phyloP scores from a whole-genome alignment of 192 early-diverging fungal species.

The Rhizophagus clarus region DNA sequence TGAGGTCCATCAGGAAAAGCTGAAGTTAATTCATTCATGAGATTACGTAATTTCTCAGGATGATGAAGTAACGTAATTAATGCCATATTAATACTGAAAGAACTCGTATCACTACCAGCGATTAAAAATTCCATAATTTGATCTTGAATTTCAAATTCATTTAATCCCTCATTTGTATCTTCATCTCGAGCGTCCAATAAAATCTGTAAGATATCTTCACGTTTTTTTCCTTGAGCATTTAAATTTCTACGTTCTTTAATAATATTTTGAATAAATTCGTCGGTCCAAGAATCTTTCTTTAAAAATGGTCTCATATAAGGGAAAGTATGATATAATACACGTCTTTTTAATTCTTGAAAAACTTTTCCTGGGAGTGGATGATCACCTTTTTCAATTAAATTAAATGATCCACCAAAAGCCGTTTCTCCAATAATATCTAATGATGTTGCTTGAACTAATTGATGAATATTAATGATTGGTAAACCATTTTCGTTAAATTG shows the following conservation, averaged over 20 bases:
- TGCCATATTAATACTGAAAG: slow-evolving; percentile 38
- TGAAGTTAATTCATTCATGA: slow-evolving; percentile 36
- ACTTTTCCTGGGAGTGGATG: slow-evolving; percentile 45
- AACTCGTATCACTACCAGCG: slow-evolving; percentile 46
- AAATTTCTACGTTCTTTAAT: slow-evolving; percentile 14
- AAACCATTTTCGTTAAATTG: slow-evolving; percentile 17
- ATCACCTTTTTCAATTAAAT: slow-evolving; percentile 48
- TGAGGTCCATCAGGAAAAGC: slow-evolving; percentile 17
- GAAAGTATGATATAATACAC: slow-evolving; percentile 25
- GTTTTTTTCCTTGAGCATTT: slow-evolving; percentile 16
- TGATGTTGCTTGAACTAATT: slow-evolving; percentile 36
- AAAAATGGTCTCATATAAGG: slow-evolving; percentile 30
- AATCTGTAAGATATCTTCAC: slow-evolving; percentile 50
- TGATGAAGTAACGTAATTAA: slow-evolving; percentile 39
- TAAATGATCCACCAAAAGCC: slow-evolving; percentile 52
- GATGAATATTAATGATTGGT: slow-evolving; percentile 43
- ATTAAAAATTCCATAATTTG: slow-evolving; percentile 38
- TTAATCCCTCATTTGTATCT: slow-evolving; percentile 40
- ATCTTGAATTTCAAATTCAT: slow-evolving; percentile 42
- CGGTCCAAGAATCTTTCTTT: slow-evolving; percentile 15
- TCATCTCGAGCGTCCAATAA: slow-evolving; percentile 43
- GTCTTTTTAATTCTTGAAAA: slow-evolving; percentile 34
- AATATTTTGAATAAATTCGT: slow-evolving; percentile 11
- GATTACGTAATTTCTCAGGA: slow-evolving; percentile 36
- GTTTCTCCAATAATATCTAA: slow-evolving; percentile 58